Evolutionary conservation across 2,329 filamentous ascomycete genomes (phyloP), one percentile per base, ranked within the genome.

Genomic region (Capronia epimyces): DNA sequence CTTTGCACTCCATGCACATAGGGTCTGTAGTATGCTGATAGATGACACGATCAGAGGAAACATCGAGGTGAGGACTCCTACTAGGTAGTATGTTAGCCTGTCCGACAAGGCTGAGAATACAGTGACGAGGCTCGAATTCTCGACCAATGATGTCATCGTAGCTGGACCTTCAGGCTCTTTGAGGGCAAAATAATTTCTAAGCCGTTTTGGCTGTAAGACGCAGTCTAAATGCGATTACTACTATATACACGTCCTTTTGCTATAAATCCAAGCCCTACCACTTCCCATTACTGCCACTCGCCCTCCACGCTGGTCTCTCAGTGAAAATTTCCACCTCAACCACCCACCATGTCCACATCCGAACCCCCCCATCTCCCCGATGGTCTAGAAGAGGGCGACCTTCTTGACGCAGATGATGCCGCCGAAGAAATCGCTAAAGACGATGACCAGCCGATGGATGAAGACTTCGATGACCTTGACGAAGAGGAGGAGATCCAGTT

Each of bases 371-470:
- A 53, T 15, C 45, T 56, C 27, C 31, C 67, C 58, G 62, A 69
- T 29, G 62, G 64, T 27, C 53, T 63, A 39, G 71, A 68, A 46
- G 76, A 81, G 50, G 79, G 83, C 56, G 79, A 81, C 47, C 83
- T 90, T 71, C 80, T 95, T 57, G 83, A 84, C 62, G 80, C 81
- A 48, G 83, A 86, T 31, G 90, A 95, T 59, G 84, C 82, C 2
- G 84, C 81, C 22, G 89, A 95, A 71, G 83, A 93, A 67, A 78
- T 89, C 48, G 66, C 74, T 37, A 73, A 79, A 27, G 83, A 77
- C 55, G 68, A 69, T 46, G 78, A 95, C 66, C 77, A 87, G 47
- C 80, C 80, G 37, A 95, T 95, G 88, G 81, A 83, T 47, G 84
- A 76, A 39, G 79, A 79, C 40, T 75, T 75, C 39, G 77, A 70